Base-by-base conservation (phyloP, 257 asterid species). In the Mentha longifolia region DNA sequence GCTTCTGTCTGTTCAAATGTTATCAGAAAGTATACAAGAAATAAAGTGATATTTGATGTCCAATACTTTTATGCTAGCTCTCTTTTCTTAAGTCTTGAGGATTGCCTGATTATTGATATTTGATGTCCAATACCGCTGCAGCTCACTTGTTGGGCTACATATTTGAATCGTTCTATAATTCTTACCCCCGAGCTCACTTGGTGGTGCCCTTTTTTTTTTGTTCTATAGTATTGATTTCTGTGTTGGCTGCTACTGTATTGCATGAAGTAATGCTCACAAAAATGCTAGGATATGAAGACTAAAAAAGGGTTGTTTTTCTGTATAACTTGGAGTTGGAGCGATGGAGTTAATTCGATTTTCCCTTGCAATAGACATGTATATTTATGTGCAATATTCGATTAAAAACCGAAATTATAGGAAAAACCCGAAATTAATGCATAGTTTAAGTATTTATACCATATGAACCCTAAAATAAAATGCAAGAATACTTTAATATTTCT, bases 81-180 rank as follows among this genome's bases (percentile, higher is more conserved):
- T 39, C 68, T 61, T 67, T 67, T n/a, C 37, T 16, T 19, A 62
- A 61, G 20, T 58, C 4, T 68, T 16, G 9, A 22, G 22, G 6
- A 39, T 19, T 7, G 31, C 54, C 30, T 22, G 10, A 68, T 11
- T 56, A 31, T 46, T 54, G 64, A 28, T 56, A 50, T 71, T 57
- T 30, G 55, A 22, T 30, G 62, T 15, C 20, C 63, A 16, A 51
- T 15, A 59, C 42, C 59, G 99, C 99, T 82, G 99, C 98, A 74
- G 99, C 99, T 81, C 98, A 91, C 80, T 83, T 91, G 81, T 16
- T 94, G 99, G 99, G 87, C 92, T 0, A 84, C 85, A 11, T 88
- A 83, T 74, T 61, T 94, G 80, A 94, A 94, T 76, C 96, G 98
- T 28, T 94, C 98, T 45, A 86, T 94, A 55, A 89, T 94, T 80